Percentiles rank a stretch among this genome's conserved stretches.
These are phyloP conservation scores for Rhodotorula diobovata DNA, from an alignment of 768 basidiomycete species.

Conservation along the genomic window DNA sequence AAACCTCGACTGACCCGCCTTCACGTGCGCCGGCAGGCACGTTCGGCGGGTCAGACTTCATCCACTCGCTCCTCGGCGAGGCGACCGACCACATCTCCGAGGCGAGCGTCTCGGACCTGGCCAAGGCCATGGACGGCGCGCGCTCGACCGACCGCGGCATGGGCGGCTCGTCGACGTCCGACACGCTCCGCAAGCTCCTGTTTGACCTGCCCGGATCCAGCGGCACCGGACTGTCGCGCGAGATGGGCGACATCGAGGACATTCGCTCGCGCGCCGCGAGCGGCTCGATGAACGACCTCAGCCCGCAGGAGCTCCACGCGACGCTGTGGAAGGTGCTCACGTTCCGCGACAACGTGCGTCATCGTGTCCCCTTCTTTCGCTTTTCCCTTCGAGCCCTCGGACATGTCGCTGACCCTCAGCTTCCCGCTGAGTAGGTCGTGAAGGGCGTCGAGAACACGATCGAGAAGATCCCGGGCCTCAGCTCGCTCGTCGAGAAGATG, in stretches of 20 bases:
- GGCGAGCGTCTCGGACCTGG: constrained; percentile 78
- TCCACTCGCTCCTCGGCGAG: constrained; percentile 46
- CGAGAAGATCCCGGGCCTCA: constrained; percentile 78
- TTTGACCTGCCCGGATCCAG: constrained; percentile 61
- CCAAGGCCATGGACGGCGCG: constrained; percentile 62
- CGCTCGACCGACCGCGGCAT: constrained; percentile 31
- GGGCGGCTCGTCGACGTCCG: constrained; percentile 47
- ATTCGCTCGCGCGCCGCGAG: constrained; percentile 62
- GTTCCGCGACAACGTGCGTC: constrained; percentile 66
- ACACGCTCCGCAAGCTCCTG: constrained; percentile 60
- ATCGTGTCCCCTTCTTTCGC: not conserved
- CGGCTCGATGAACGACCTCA: constrained; percentile 69
- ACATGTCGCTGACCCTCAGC: not conserved
- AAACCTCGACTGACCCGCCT: too few species aligned
- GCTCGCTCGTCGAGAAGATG: constrained; percentile 65
- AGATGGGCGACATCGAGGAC: constrained; percentile 58
- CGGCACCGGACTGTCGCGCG: constrained; percentile 39
- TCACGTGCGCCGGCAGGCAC: too few species aligned
- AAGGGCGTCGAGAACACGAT: constrained; percentile 76
- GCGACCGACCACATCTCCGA: constrained; percentile 56
- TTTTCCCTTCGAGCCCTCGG: not conserved
- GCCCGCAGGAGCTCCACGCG: constrained; percentile 76
- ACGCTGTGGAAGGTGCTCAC: constrained; percentile 78
- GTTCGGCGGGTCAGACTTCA: constrained; percentile 51
- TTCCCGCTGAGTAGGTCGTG: constrained; percentile 53